Percentiles rank a stretch among this genome's conserved stretches.
Conservation (phyloP, 306 rosid genomes). For the Glycine latifolia region DNA sequence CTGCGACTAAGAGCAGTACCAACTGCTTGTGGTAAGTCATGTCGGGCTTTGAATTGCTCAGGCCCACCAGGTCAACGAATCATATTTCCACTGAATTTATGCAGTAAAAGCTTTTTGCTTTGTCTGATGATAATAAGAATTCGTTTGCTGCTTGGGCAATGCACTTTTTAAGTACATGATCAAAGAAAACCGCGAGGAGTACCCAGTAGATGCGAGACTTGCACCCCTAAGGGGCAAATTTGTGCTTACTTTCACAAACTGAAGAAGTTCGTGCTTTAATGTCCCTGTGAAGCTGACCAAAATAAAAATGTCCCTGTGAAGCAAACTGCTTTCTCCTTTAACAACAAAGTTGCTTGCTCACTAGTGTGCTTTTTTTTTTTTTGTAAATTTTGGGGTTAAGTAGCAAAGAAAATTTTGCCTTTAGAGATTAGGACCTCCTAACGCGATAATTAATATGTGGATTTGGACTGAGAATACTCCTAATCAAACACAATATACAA, state of each 20-base stretch:
- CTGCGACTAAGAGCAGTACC: conserved; percentile 3
- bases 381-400: neutral
- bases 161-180: neutral
- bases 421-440: neutral
- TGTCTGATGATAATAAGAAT: neutral
- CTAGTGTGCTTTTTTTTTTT: no score
- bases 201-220: neutral
- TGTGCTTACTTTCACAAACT: neutral
- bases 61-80: neutral
- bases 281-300: neutral
- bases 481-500: neutral
- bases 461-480: neutral
- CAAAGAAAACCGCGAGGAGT: neutral
- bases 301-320: neutral
- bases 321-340: neutral
- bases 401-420: neutral
- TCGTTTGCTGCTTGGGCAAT: neutral
- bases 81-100: neutral
- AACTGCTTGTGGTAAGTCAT: conserved; percentile 19
- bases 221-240: neutral
- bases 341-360: neutral
- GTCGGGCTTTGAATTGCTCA: conserved; percentile 6
- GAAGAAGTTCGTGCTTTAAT: neutral
- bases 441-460: neutral
- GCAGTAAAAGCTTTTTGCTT: neutral